These are phyloP conservation scores for Cyclotella baltica DNA, from an alignment of 108 stramenopile species.

Conservation along the genomic window DNA sequence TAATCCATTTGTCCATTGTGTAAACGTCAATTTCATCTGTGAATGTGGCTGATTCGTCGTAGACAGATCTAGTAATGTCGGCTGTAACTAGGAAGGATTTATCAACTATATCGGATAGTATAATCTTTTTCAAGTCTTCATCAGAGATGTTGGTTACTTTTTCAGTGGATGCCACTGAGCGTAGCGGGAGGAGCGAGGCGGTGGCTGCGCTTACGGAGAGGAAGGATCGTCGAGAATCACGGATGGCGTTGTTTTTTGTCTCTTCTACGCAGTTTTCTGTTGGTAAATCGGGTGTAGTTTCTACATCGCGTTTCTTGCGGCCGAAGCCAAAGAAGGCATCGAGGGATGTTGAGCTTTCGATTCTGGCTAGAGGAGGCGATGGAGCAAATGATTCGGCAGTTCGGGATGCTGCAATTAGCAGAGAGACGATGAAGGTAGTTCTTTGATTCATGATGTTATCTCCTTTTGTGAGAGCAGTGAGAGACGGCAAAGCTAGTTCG, in stretches of 20 bases:
- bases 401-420: neutral
- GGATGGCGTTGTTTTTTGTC: neutral
- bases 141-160: slow-evolving; percentile 64
- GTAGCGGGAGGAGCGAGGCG: slow-evolving; percentile 37
- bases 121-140: slow-evolving; percentile 62
- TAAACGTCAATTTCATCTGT: slow-evolving; percentile 93
- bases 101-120: slow-evolving; percentile 68
- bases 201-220: slow-evolving; percentile 38
- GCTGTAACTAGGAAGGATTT: slow-evolving; percentile 80
- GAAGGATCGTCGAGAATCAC: slow-evolving; percentile 32
- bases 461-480: too few species aligned
- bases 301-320: neutral
- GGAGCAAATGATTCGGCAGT: slow-evolving; percentile 3
- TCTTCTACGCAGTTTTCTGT: neutral
- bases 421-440: neutral
- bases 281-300: neutral
- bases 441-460: neutral
- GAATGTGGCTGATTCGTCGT: slow-evolving; percentile 83
- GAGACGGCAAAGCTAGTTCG: too few species aligned
- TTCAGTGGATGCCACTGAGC: slow-evolving; percentile 21
- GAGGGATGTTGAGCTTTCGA: neutral
- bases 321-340: slow-evolving; percentile 4
- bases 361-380: neutral
- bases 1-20: slow-evolving; percentile 82
- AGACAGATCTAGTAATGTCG: slow-evolving; percentile 78